Percentiles rank a stretch among this genome's conserved stretches.
Conservation (phyloP, 1,284 basidiomycete genomes). For the Trametes polyzona region DNA sequence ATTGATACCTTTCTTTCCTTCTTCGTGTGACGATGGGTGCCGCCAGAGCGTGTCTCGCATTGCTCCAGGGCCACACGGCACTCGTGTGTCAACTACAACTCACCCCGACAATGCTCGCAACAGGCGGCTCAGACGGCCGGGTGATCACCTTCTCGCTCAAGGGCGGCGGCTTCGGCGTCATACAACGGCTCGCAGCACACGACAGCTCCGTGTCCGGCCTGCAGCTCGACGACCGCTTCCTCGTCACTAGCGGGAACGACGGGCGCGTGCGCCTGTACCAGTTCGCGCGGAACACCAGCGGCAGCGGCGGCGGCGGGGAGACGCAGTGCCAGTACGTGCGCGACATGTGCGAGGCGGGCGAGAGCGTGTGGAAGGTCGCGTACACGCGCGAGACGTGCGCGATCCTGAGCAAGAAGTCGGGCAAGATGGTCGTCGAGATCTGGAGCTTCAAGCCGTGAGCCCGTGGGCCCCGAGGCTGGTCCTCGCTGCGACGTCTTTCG, state of each 20-base stretch:
- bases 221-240: constrained; percentile 84
- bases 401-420: constrained; percentile 82
- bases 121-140: constrained; percentile 92
- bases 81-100: constrained; percentile 95
- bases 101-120: constrained; percentile 74
- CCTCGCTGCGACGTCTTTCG: neutral
- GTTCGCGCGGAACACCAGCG: constrained; percentile 41
- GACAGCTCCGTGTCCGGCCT: constrained; percentile 91
- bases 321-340: constrained; percentile 67
- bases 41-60: constrained; percentile 81
- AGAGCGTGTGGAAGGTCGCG: constrained; percentile 89
- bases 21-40: no score
- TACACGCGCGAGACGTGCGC: constrained; percentile 82
- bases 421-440: constrained; percentile 91
- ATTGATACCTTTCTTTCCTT: no score
- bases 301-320: constrained; percentile 32
- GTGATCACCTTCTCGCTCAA: constrained; percentile 87
- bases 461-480: no score
- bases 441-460: constrained; percentile 65
- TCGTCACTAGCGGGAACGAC: constrained; percentile 88
- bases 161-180: constrained; percentile 33
- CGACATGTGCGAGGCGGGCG: constrained; percentile 76
- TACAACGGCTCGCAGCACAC: constrained; percentile 76
- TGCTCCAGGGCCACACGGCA: constrained; percentile 92
- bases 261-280: constrained; percentile 91